phyloP scores from a whole-genome alignment of 2,329 filamentous ascomycete genomes.

The Dissoconium aciculare region DNA sequence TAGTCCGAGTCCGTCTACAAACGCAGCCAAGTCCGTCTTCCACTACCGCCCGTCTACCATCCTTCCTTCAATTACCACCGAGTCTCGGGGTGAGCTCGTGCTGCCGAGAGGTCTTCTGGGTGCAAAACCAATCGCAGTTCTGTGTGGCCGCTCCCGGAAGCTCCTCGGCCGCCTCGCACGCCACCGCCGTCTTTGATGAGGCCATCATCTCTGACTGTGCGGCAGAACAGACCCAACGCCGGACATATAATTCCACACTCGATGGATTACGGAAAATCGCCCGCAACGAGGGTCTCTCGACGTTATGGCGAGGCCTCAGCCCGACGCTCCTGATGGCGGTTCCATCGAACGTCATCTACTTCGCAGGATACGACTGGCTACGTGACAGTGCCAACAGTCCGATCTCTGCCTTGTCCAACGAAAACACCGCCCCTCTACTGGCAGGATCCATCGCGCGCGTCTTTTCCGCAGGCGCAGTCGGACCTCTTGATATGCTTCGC shows the following conservation, averaged over 20 bases:
- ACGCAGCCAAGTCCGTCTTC: constrained; percentile 52
- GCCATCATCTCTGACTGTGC: constrained; percentile 53
- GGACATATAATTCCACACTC: constrained; percentile 76
- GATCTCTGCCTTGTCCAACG: constrained; percentile 44
- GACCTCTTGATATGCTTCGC: constrained; percentile 84
- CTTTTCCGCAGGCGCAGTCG: constrained; percentile 67
- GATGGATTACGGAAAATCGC: constrained; percentile 92
- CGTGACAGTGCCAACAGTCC: constrained; percentile 61
- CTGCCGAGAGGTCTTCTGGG: constrained; percentile 94
- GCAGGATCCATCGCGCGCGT: constrained; percentile 67
- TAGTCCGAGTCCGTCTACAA: constrained; percentile 87
- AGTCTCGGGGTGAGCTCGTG: constrained; percentile 87
- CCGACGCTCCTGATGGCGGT: constrained; percentile 89
- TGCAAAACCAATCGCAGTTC: constrained; percentile 67
- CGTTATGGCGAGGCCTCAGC: constrained; percentile 85
- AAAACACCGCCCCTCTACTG: constrained; percentile 62
- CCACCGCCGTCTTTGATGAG: constrained; percentile 23
- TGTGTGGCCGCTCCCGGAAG: constrained; percentile 48
- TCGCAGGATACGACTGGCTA: constrained; percentile 93
- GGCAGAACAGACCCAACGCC: constrained; percentile 71
- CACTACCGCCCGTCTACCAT: constrained; percentile 36
- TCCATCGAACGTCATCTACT: constrained; percentile 95
- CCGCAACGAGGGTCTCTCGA: constrained; percentile 71
- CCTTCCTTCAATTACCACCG: constrained; percentile 56
- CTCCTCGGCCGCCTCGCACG: constrained; percentile 20